Evolutionary conservation across 129 eudicot genomes (phyloP).

Genomic region (Flaveria robusta): DNA sequence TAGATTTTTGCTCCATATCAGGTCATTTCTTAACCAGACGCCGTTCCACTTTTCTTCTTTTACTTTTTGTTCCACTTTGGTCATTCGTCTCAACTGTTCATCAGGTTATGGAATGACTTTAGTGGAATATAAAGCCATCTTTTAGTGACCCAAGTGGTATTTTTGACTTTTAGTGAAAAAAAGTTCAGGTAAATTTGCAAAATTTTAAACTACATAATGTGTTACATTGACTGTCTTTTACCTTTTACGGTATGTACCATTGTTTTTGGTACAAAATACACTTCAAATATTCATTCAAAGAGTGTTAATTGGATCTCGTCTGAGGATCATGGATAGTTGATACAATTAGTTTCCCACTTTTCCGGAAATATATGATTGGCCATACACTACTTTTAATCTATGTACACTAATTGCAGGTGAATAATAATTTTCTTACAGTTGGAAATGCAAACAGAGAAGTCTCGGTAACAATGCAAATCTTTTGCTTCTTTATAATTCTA

Average conservation of each 20-base stretch:
- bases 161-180: neutral
- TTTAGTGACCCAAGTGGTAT: neutral
- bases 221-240: constrained; percentile 12
- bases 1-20: neutral
- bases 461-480: constrained; percentile 44
- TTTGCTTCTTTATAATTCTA: constrained; percentile 16
- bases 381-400: constrained; percentile 21
- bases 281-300: constrained; percentile 7
- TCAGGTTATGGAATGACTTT: neutral
- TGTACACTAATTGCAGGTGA: constrained; percentile 57
- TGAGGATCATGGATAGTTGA: constrained; percentile 4
- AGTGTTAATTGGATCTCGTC: constrained; percentile 6
- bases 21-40: neutral
- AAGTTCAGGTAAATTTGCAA: constrained; percentile 11
- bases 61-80: neutral
- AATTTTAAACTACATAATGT: neutral
- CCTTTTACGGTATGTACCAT: constrained; percentile 1
- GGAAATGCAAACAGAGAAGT: constrained; percentile 91
- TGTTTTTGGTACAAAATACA: constrained; percentile 18
- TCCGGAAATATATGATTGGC: neutral
- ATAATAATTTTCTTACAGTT: constrained; percentile 88
- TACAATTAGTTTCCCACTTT: neutral
- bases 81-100: neutral
- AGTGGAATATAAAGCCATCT: neutral
- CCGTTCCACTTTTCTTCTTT: neutral